These are phyloP conservation scores for maize (Zea mays) DNA, from an alignment of 176 grass and related monocot species.

Conservation along the genomic window Zm-B73-REFERENCE-NAM-5.0 NC_050104.1:82196501-82197000, in stretches of 20 bases:
- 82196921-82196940: conserved; percentile 26
- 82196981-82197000: neutral
- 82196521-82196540: neutral
- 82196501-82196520: neutral
- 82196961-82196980: neutral
- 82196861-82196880: conserved; percentile 16
- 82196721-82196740: conserved; percentile 14
- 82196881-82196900: conserved; percentile 39
- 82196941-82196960: neutral
- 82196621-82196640: neutral
- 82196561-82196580: neutral
- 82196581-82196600: too few relatives aligned
- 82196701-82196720: conserved; percentile 22
- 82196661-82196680: conserved; percentile 24
- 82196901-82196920: conserved; percentile 26
- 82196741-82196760: neutral
- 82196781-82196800: neutral
- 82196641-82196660: neutral
- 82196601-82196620: too few relatives aligned
- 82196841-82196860: neutral
- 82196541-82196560: neutral
- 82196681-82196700: conserved; percentile 40
- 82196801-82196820: neutral
- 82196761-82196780: neutral
- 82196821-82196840: neutral